Conservation (phyloP, 2,329 filamentous ascomycete species). For the Hypomyces rosellus region DNA sequence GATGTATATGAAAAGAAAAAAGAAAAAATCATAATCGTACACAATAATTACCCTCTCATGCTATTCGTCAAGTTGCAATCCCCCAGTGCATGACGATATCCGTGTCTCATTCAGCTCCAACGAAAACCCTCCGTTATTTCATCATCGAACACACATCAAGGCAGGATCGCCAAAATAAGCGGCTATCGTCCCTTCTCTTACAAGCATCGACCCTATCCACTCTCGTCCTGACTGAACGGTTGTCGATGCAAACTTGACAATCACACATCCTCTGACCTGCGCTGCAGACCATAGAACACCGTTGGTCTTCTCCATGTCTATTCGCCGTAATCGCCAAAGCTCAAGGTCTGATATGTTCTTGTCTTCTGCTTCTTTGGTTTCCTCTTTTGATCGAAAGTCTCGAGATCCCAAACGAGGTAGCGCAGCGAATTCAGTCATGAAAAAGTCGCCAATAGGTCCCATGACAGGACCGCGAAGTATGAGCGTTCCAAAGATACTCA, state of each 20-base stretch:
- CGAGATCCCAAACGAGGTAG: slow-evolving; percentile 77
- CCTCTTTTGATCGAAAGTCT: slow-evolving; percentile 59
- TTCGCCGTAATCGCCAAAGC: slow-evolving; percentile 48
- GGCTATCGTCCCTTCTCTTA: slow-evolving; percentile 65
- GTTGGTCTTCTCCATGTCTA: slow-evolving; percentile 51
- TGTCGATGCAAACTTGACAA: slow-evolving; percentile 84
- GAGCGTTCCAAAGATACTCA: slow-evolving; percentile 77
- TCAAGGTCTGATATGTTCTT: slow-evolving; percentile 36
- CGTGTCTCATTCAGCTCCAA: too few species aligned
- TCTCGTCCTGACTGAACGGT: slow-evolving; percentile 73
- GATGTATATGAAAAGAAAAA: not conserved
- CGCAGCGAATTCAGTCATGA: slow-evolving; percentile 69
- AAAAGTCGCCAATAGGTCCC: slow-evolving; percentile 60
- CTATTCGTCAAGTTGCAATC: too few species aligned
- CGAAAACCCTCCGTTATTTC: too few species aligned
- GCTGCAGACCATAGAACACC: slow-evolving; percentile 78
- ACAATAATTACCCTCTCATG: too few species aligned
- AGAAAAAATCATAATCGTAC: not conserved
- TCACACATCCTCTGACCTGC: slow-evolving; percentile 70
- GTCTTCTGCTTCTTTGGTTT: slow-evolving; percentile 33
- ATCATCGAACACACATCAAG: slow-evolving; percentile 63
- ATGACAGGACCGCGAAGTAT: slow-evolving; percentile 72
- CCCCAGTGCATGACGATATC: too few species aligned
- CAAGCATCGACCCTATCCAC: slow-evolving; percentile 74
- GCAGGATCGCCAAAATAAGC: slow-evolving; percentile 73